These are phyloP conservation scores for Papiliotrema terrestris DNA, from an alignment of 1,284 basidiomycete genomes.

Conservation along the genomic window DNA sequence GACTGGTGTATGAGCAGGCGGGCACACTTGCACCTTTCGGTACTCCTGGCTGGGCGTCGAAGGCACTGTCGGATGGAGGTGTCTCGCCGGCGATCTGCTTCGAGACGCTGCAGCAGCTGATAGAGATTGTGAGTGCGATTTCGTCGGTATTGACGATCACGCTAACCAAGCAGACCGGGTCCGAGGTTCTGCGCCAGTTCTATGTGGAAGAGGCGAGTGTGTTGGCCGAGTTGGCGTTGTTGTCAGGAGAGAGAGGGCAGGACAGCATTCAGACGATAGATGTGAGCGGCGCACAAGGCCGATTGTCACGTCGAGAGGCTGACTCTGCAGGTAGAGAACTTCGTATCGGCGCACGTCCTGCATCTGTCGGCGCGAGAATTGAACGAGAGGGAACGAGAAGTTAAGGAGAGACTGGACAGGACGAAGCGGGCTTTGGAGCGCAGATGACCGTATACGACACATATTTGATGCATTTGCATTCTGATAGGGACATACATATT, in stretches of 20 bases:
- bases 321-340: conserved; percentile 32
- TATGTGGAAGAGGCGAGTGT: conserved; percentile 42
- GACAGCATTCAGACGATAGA: conserved; percentile 38
- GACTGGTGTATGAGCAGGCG: conserved; percentile 32
- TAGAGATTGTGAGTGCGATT: conserved; percentile 29
- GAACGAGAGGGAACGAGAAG: conserved; percentile 22
- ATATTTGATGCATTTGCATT: background rate
- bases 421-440: conserved; percentile 24
- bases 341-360: conserved; percentile 36
- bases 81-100: conserved; percentile 36
- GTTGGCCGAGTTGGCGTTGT: conserved; percentile 11
- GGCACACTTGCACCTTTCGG: background rate
- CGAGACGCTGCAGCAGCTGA: conserved; percentile 30
- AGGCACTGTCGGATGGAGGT: conserved; percentile 36
- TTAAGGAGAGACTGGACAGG: conserved; percentile 28
- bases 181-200: conserved; percentile 34
- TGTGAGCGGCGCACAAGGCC: conserved; percentile 16
- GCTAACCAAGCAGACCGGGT: conserved; percentile 7
- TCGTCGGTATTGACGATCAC: background rate
- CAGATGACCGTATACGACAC: no score
- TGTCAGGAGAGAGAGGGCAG: conserved; percentile 18
- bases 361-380: conserved; percentile 15
- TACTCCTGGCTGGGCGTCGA: conserved; percentile 32
- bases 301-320: background rate
- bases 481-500: background rate